Evolutionary conservation across 352 stramenopile species (phyloP).

Genomic region (Globisporangium solare): DNA sequence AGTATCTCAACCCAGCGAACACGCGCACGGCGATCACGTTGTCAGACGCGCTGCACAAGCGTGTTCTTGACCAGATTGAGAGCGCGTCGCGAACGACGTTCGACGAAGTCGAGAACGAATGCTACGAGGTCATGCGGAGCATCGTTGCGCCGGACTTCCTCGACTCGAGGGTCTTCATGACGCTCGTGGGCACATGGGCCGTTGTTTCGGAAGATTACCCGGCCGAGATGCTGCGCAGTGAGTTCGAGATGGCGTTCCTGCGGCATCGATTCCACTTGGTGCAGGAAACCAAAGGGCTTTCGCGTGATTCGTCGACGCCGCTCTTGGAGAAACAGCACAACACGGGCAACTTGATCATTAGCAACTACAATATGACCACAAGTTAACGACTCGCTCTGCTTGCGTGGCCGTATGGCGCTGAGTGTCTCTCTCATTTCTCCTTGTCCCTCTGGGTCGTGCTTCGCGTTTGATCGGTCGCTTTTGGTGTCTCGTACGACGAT

Average conservation of each 20-base stretch:
- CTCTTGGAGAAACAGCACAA: conserved; percentile 19
- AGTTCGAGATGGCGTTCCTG: conserved; percentile 82
- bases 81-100: conserved; percentile 63
- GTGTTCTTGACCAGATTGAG: conserved; percentile 55
- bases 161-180: conserved; percentile 84
- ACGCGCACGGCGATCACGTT: conserved; percentile 50
- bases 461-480: conserved; percentile 13
- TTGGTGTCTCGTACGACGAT: conserved; percentile 31
- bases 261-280: conserved; percentile 77
- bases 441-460: too few relatives aligned
- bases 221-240: conserved; percentile 66
- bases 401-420: too few relatives aligned
- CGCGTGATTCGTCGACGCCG: conserved; percentile 46
- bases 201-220: conserved; percentile 71
- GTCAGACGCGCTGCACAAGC: conserved; percentile 34
- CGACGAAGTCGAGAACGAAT: conserved; percentile 72
- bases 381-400: too few relatives aligned
- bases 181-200: conserved; percentile 71
- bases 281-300: conserved; percentile 61
- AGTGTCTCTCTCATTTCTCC: too few relatives aligned
- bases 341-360: background rate
- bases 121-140: conserved; percentile 71
- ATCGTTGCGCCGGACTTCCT: conserved; percentile 74
- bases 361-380: background rate
- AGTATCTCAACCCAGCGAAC: conserved; percentile 71